Conservation (phyloP, 257 asterid species). For the Phtheirospermum japonicum region DNA sequence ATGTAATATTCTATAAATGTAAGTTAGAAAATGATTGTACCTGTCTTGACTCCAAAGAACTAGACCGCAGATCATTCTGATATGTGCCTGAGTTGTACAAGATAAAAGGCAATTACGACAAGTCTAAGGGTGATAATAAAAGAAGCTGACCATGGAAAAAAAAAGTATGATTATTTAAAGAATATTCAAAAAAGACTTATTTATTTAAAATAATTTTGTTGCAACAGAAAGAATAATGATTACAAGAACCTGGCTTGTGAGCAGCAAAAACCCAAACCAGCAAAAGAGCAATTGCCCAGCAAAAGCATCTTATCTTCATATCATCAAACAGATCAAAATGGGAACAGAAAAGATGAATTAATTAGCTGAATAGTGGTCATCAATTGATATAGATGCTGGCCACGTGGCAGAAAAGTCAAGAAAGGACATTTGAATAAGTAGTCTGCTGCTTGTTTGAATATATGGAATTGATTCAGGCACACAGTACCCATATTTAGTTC, state of each 20-base stretch:
- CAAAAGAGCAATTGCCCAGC: not conserved
- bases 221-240: not conserved
- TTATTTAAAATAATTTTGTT: no score
- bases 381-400: not conserved
- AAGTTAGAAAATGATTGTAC: not conserved
- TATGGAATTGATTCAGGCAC: not conserved
- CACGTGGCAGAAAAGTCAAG: not conserved
- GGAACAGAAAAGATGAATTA: no score
- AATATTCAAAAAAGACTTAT: no score
- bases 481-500: not conserved
- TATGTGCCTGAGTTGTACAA: not conserved
- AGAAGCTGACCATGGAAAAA: no score
- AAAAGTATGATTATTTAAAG: no score
- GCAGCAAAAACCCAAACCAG: slow-evolving; percentile 13
- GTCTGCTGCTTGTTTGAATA: not conserved
- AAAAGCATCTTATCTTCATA: not conserved
- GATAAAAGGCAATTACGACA: no score
- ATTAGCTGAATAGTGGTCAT: no score
- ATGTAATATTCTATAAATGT: no score
- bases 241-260: slow-evolving; percentile 14
- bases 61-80: not conserved
- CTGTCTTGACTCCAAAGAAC: not conserved
- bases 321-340: no score
- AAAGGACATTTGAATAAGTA: not conserved
- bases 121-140: no score